Base-by-base conservation (phyloP, 306 rosid genomes). In the Medicago ruthenica region DNA sequence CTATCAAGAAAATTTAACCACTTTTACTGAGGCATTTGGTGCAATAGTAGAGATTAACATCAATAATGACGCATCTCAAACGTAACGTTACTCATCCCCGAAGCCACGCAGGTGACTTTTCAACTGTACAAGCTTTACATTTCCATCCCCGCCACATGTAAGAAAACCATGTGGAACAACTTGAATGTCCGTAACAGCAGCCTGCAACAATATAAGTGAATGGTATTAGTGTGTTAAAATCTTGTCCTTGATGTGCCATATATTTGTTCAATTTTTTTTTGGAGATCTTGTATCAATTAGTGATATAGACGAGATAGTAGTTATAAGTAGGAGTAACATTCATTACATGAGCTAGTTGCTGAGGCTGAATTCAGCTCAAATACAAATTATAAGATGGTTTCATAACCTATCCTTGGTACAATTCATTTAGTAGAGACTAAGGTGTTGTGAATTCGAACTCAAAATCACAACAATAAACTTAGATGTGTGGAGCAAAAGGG, bases 101-200 rank as follows among this genome's bases (percentile, higher is more conserved):
- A 58, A 74, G 55, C 69, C 75, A 45, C 36, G 44, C 15, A 73
- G 81, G 74, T 84, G 80, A 73, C 78, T 78, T 58, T 87, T 75
- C 60, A 95, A 89, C 75, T 80, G 83, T 44, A 87, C 83, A 61
- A 90, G 73, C 90, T 90, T 95, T 37, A 95, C 91, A 77, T 84
- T 85, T 76, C 97, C 90, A 58, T 92, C 97, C 64, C 97, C 99
- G 65, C 97, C 99, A 5, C 97, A 95, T 1, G 97, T 66, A 71
- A 89, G 87, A 86, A 95, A 95, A 67, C 99, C 97, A 67, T 86
- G 76, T n/a, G 97, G 76, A 75, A 92, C 82, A n/a, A 89, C 88
- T 86, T 89, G 88, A 83, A 92, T 90, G 76, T 95, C 97, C 0
- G 96, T 92, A 61, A 95, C 97, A 76, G 86, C 97, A 74, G 92